A percentile compares a stretch with the other conserved stretches of the same genome.
Conservation (phyloP, 345 rosid species). For the Crucihimalaya himalaica region DNA sequence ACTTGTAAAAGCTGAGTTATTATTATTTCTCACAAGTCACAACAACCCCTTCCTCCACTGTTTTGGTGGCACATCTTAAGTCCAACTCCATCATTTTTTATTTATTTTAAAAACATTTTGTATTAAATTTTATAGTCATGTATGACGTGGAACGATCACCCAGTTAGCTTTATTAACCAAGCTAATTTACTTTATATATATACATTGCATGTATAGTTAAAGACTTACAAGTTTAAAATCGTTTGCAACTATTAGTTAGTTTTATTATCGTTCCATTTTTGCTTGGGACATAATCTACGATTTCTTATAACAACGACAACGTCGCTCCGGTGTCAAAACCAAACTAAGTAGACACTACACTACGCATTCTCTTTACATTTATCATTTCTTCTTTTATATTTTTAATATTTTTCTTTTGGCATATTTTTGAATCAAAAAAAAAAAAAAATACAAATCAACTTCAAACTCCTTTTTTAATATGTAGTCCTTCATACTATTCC, state of each 20-base stretch:
- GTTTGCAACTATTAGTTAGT: background rate
- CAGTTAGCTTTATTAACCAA: no score
- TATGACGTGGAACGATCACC: no score
- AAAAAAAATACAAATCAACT: no score
- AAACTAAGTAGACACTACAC: background rate
- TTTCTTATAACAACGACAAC: background rate
- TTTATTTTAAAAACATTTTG: background rate
- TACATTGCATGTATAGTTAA: no score
- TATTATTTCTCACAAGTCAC: background rate
- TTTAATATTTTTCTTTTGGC: background rate
- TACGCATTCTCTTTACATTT: background rate
- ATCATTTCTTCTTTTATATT: background rate
- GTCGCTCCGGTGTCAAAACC: background rate
- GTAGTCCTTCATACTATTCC: no score
- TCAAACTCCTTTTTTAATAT: no score
- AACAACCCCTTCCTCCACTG: background rate
- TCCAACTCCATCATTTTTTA: background rate
- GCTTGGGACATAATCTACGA: background rate
- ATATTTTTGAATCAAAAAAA: no score
- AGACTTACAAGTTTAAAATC: background rate
- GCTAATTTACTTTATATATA: no score
- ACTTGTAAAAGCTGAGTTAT: constrained; percentile 10
- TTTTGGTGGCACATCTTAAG: constrained; percentile 10
- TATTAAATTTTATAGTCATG: no score
- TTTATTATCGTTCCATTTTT: background rate